Evolutionary conservation across 768 basidiomycete species (phyloP), one percentile per base, ranked within the genome.

Genomic region (Pulveroboletus ravenelii): DNA sequence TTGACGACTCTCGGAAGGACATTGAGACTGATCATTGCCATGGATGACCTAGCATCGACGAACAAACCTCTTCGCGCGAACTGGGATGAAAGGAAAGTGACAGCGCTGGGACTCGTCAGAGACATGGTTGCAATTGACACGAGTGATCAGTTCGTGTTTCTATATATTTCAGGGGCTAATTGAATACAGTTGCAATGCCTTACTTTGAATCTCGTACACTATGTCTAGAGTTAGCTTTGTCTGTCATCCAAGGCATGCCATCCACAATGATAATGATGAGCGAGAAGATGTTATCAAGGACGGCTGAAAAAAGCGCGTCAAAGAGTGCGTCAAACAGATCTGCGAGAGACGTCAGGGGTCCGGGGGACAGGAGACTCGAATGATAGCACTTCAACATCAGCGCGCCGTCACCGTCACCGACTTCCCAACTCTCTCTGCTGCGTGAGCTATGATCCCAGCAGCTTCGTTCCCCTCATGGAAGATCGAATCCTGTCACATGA

Each of bases 11-110:
- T 95, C n/a, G 79, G 80, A 41, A 76, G 87, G 47, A 85, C 91
- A 0, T 67, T 96, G 47, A 72, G 73, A 27, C 69, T 98, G 6
- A 70, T 95, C 18, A 70, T 79, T 30, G 68, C 75, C 17, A 74
- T 97, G 14, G 79, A 87, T 47, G 88, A 92, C 42, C 70, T 96
- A 10, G 74, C 78, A 0, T 62, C 70, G 5, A 79, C 85, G 2
- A 98, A 93, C 70, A 90, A 87, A 62, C 61, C 77, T 0, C 72
- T 99, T 12, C 76, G 81, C 32, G 80, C 79, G 3, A 71, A 72
- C 10, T 94, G 93, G 89, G 69, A 78, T 20, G 78, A 77, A 35
- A 75, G 84, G 25, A 72, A 78, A 56, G 66, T 70, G 30, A 56
- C 69, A 0, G 74, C 87, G 8, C 62, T 92, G 48, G 75, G 71